Evolutionary conservation across 371 early-diverging fungal genomes (phyloP).

Genomic region (Massospora cicadina): DNA sequence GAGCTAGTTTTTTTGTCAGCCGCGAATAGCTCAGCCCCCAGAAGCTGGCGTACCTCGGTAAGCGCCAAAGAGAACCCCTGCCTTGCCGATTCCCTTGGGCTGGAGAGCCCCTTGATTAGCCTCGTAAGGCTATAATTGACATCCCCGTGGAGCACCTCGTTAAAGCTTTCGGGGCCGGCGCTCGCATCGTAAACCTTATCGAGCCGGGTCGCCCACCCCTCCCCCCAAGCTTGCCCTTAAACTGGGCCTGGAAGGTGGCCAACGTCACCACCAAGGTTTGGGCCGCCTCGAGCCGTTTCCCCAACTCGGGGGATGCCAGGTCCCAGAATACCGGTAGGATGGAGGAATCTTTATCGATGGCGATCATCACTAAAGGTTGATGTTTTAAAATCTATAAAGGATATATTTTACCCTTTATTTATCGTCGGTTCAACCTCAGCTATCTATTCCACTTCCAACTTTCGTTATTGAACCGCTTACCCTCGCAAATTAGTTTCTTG

Average conservation of each 20-base stretch:
- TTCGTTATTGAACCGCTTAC: no score
- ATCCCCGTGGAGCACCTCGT: slow-evolving; percentile 25
- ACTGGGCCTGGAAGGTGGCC: not conserved
- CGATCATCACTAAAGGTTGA: no score
- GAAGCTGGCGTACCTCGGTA: slow-evolving; percentile 57
- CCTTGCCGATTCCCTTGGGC: slow-evolving; percentile 74
- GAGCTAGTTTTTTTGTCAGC: no score
- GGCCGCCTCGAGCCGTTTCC: not conserved
- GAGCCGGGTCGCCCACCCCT: not conserved
- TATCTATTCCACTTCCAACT: no score
- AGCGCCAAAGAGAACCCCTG: slow-evolving; percentile 89
- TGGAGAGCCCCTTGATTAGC: slow-evolving; percentile 70
- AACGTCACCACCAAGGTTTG: not conserved
- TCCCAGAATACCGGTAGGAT: not conserved
- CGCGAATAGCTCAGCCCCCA: no score
- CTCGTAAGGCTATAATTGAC: slow-evolving; percentile 78
- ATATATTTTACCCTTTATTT: no score
- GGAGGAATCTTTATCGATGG: not conserved
- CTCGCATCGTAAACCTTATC: not conserved
- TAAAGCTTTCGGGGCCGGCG: slow-evolving; percentile 6
- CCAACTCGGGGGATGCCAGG: not conserved
- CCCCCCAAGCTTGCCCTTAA: not conserved
- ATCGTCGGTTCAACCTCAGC: no score
- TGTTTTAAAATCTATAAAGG: no score
- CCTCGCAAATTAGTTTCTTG: no score